Evolutionary conservation across 495 filamentous ascomycete genomes (phyloP).

Genomic region (Podospora fimiseda): DNA sequence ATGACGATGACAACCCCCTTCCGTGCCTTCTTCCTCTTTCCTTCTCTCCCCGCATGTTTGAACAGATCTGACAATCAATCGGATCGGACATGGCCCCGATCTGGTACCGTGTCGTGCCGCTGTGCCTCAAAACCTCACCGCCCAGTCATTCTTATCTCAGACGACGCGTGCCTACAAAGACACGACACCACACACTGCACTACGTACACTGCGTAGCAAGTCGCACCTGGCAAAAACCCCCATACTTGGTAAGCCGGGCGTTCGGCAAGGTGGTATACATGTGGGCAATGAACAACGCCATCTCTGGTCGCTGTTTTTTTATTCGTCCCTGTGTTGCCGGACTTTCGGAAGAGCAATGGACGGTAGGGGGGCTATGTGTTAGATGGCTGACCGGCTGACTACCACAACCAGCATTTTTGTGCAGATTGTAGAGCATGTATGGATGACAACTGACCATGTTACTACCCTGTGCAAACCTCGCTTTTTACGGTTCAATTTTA

Average conservation of each 20-base stretch:
- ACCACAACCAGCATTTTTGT: too few relatives aligned
- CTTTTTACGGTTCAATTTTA: too few relatives aligned
- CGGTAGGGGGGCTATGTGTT: too few relatives aligned
- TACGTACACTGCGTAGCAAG: not conserved
- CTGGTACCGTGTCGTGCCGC: slow-evolving; percentile 5
- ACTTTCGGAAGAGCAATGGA: not conserved
- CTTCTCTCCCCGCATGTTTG: not conserved
- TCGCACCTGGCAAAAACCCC: too few relatives aligned
- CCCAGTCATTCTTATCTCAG: not conserved
- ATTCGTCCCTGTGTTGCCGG: not conserved
- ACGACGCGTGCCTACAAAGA: too few relatives aligned
- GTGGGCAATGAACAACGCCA: not conserved
- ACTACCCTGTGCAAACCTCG: not conserved
- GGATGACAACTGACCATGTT: not conserved
- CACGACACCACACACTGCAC: not conserved
- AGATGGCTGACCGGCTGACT: too few relatives aligned
- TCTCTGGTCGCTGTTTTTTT: not conserved
- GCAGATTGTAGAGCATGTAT: too few relatives aligned
- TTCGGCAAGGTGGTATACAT: not conserved
- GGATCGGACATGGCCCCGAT: slow-evolving; percentile 4
- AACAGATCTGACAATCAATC: slow-evolving; percentile 4
- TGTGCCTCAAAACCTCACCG: not conserved
- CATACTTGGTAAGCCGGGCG: not conserved
- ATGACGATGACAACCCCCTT: too few relatives aligned
- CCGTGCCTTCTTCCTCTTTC: too few relatives aligned